A percentile compares a stretch with the other conserved stretches of the same genome.
phyloP scores from a whole-genome alignment of 257 asterid species.

The Dorcoceras hygrometricum region DNA sequence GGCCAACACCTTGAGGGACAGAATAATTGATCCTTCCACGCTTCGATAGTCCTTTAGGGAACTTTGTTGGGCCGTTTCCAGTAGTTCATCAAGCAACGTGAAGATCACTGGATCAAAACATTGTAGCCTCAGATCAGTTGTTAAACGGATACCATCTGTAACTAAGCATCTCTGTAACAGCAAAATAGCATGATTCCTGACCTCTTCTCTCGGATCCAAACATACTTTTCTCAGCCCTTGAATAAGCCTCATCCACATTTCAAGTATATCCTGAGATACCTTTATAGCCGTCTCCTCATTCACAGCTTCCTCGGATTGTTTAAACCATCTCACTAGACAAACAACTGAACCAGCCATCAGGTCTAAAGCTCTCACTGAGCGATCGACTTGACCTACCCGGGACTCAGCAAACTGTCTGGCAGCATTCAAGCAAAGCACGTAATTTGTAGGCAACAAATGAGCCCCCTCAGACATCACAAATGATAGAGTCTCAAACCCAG shows the following conservation, averaged over 20 bases:
- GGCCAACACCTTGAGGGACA: slow-evolving; percentile 65
- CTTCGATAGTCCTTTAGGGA: slow-evolving; percentile 71
- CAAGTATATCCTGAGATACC: slow-evolving; percentile 76
- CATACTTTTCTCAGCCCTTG: slow-evolving; percentile 83
- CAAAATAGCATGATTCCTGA: slow-evolving; percentile 70
- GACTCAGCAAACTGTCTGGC: slow-evolving; percentile 94
- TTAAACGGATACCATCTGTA: slow-evolving; percentile 59
- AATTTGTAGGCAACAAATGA: slow-evolving; percentile 81
- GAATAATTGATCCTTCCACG: slow-evolving; percentile 65
- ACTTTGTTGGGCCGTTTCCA: slow-evolving; percentile 55
- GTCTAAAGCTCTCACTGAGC: slow-evolving; percentile 67
- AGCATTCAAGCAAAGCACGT: slow-evolving; percentile 74
- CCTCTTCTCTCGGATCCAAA: slow-evolving; percentile 77
- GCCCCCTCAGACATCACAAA: slow-evolving; percentile 84
- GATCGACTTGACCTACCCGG: slow-evolving; percentile 65
- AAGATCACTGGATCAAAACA: slow-evolving; percentile 72
- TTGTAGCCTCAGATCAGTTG: slow-evolving; percentile 63
- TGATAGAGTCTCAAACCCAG: slow-evolving; percentile 79
- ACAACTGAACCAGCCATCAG: slow-evolving; percentile 85
- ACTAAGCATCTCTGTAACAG: slow-evolving; percentile 69
- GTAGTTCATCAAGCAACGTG: slow-evolving; percentile 66
- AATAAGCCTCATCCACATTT: slow-evolving; percentile 93
- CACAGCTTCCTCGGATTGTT: slow-evolving; percentile 60
- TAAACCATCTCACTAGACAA: slow-evolving; percentile 73
- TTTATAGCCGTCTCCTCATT: slow-evolving; percentile 62